These are phyloP conservation scores for Dendryphion nanum DNA, from an alignment of 2,329 filamentous ascomycete genomes.

Conservation along the genomic window DNA sequence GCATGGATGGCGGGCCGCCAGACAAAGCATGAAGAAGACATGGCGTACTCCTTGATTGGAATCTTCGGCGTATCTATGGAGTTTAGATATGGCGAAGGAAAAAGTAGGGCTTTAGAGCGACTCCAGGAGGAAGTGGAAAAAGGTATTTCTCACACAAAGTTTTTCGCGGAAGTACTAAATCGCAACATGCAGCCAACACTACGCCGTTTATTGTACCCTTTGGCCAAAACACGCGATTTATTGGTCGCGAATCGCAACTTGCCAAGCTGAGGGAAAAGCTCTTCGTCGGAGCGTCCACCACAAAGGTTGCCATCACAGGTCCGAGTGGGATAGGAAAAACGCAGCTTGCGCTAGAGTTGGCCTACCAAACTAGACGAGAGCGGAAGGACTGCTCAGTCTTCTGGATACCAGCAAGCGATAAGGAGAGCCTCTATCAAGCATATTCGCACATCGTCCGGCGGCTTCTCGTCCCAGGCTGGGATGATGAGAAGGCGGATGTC, in stretches of 20 bases:
- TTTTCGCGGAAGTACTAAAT: neutral
- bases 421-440: constrained; percentile 19
- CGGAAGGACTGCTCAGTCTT: constrained; percentile 16
- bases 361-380: constrained; percentile 19
- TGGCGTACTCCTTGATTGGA: too few relatives aligned
- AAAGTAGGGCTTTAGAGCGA: too few relatives aligned
- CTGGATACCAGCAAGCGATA: constrained; percentile 19
- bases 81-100: too few relatives aligned
- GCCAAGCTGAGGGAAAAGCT: constrained; percentile 21
- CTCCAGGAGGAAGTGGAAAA: too few relatives aligned
- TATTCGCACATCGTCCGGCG: constrained; percentile 9
- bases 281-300: constrained; percentile 16
- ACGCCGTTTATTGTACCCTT: constrained; percentile 20
- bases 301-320: constrained; percentile 25
- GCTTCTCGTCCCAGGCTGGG: constrained; percentile 9
- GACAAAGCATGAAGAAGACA: too few relatives aligned
- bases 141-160: neutral
- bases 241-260: constrained; percentile 23
- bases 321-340: constrained; percentile 35
- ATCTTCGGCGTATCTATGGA: too few relatives aligned
- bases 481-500: too few relatives aligned
- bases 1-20: too few relatives aligned
- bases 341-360: constrained; percentile 29
- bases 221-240: constrained; percentile 21
- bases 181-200: too few relatives aligned